Conservation (phyloP, 2,329 filamentous ascomycete genomes). For the Alternaria brassicicola region DNA sequence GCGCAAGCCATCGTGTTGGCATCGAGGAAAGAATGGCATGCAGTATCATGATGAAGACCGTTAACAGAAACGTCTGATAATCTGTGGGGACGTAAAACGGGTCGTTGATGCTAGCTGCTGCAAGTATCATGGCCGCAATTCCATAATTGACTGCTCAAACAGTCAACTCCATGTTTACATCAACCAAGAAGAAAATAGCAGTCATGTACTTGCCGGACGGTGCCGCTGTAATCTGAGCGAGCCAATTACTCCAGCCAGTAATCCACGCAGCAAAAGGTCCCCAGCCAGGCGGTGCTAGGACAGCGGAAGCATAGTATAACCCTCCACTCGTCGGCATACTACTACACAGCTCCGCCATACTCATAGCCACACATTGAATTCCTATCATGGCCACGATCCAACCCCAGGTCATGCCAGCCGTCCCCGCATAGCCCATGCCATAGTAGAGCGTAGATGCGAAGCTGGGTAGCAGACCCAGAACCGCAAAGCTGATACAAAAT, state of each 20-base stretch:
- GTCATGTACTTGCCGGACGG: conserved; percentile 55
- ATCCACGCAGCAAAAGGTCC: conserved; percentile 72
- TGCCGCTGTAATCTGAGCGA: conserved; percentile 69
- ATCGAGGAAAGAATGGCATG: conserved; percentile 72
- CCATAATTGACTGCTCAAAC: conserved; percentile 64
- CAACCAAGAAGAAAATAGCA: not conserved
- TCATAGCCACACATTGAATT: conserved; percentile 72
- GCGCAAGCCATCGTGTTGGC: conserved; percentile 72
- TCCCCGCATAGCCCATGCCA: conserved; percentile 62
- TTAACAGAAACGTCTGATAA: conserved; percentile 73
- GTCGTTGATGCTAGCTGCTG: conserved; percentile 70
- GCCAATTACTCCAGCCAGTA: conserved; percentile 74
- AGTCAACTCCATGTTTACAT: conserved; percentile 9
- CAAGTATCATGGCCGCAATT: conserved; percentile 72
- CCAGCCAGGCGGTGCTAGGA: conserved; percentile 69
- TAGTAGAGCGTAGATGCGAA: conserved; percentile 75
- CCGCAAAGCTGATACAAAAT: conserved; percentile 76
- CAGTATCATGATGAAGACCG: conserved; percentile 69
- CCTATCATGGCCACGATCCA: conserved; percentile 76
- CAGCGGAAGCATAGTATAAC: conserved; percentile 75
- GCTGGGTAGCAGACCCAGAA: conserved; percentile 72
- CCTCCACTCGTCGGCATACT: conserved; percentile 75
- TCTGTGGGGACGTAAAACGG: conserved; percentile 68
- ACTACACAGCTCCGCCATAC: conserved; percentile 71
- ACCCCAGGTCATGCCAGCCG: conserved; percentile 69